Percentiles rank a stretch among this genome's conserved stretches.
phyloP scores from a whole-genome alignment of 2,329 filamentous ascomycete genomes.

The Sporothrix globosa region DNA sequence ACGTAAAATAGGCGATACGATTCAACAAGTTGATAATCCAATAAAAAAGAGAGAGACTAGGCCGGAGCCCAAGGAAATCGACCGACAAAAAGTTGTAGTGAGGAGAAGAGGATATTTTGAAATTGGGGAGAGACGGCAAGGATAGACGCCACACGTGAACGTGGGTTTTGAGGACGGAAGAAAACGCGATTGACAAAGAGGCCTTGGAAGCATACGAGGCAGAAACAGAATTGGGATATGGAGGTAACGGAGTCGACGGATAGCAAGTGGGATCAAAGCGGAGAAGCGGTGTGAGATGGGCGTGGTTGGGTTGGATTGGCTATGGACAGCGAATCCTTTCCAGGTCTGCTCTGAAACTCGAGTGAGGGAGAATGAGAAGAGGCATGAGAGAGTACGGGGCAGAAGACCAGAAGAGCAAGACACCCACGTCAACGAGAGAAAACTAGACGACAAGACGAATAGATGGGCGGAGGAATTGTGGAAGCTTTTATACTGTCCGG shows the following conservation, averaged over 20 bases:
- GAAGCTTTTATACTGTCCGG: conserved; percentile 14
- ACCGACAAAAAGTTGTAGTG: neutral
- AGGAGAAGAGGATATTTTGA: neutral
- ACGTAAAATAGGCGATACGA: neutral
- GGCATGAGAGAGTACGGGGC: neutral
- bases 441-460: neutral
- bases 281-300: conserved; percentile 23
- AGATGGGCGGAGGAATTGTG: neutral
- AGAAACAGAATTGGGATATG: neutral
- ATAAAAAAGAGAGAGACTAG: no score
- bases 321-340: neutral
- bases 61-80: neutral
- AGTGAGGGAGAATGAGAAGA: neutral
- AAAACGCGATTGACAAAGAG: neutral
- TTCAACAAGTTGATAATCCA: conserved; percentile 11
- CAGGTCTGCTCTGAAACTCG: neutral
- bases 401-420: neutral
- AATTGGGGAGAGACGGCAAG: neutral
- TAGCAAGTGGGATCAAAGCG: conserved; percentile 7
- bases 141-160: neutral
- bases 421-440: neutral
- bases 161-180: neutral
- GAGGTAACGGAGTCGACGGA: neutral
- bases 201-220: neutral
- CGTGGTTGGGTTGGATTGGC: conserved; percentile 17